Evolutionary conservation across 768 basidiomycete genomes (phyloP), one percentile per base, ranked within the genome.

Genomic region (Rhizopogon sp.): DNA sequence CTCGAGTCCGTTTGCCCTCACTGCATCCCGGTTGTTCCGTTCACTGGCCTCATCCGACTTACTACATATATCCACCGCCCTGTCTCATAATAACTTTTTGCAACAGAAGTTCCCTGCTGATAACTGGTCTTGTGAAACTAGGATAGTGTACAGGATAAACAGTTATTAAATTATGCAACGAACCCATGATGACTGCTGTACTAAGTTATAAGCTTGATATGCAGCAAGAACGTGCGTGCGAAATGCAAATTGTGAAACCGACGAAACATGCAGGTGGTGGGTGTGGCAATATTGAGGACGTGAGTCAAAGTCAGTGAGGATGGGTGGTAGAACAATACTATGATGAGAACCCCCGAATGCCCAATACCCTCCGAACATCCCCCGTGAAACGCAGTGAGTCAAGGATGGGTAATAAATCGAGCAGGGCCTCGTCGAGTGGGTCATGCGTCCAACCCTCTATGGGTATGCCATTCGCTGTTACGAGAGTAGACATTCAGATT

Each of bases 381-480:
- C 85, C 87, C 10, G 95, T 97, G 72, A 99, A 99, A 39, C 97
- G 83, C 58, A 99, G 74, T 45, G 93, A 96, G 70, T 99, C 97
- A 52, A 99, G 83, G 52, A 99, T 87, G 17, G 97, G 97, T 25
- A 99, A 75, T 50, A 98, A 81, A 74, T 98, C 95, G 54, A 99
- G 85, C 54, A 99, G 76, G 20, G 96, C 97, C 72, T 98, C 93
- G 74, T 99, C 97, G 56, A 87, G 84, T 33, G 93, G 95, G 72
- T 99, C 97, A 57, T 94, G 88, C 22, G 94, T 98, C 97, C 97
- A 98, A 47, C 97, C 97, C 78, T 98, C 96, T 72, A 99, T 93
- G 35, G 97, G 97, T 65, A 99, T 93, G 51, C 94, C 97, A 69
- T 99, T 99, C 52, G 92, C 97, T 98, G 68, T 43, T 52, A 17